Percentiles rank a stretch among this genome's conserved stretches.
Conservation (phyloP, 2,329 filamentous ascomycete species). For the Cadophora gregata region DNA sequence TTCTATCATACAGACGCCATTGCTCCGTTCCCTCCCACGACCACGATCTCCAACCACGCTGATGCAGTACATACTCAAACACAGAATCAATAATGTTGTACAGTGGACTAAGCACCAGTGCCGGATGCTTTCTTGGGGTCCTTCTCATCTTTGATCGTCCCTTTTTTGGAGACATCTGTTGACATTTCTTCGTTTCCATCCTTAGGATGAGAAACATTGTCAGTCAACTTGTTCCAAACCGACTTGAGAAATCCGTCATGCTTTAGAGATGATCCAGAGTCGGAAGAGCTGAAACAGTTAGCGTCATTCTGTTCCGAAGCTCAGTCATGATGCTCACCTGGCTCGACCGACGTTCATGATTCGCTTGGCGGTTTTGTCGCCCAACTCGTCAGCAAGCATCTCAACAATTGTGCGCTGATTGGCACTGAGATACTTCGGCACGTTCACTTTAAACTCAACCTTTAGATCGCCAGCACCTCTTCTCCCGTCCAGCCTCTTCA, state of each 20-base stretch:
- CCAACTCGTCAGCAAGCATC: constrained; percentile 96
- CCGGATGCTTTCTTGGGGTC: constrained; percentile 33
- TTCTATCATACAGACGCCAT: constrained; percentile 31
- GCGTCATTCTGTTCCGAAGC: constrained; percentile 20
- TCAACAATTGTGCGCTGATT: constrained; percentile 94
- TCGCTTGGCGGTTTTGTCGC: constrained; percentile 87
- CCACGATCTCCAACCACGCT: constrained; percentile 28
- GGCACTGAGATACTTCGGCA: constrained; percentile 91
- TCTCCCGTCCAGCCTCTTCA: constrained; percentile 80
- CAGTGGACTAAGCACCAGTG: constrained; percentile 17
- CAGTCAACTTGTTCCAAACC: constrained; percentile 91
- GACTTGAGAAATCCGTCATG: constrained; percentile 92
- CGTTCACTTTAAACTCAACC: constrained; percentile 92
- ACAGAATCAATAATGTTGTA: constrained; percentile 27
- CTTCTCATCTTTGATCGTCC: constrained; percentile 27
- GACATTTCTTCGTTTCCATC: constrained; percentile 12
- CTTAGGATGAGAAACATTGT: constrained; percentile 53
- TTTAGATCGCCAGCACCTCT: constrained; percentile 80
- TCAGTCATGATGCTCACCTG: constrained; percentile 52
- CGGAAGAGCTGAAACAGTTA: constrained; percentile 24
- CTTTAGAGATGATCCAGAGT: constrained; percentile 44
- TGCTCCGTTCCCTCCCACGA: constrained; percentile 29
- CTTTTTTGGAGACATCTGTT: constrained; percentile 7
- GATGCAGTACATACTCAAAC: constrained; percentile 34
- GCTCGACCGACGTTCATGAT: constrained; percentile 80